Conservation (phyloP, 106 monocot species). For the Platanthera zijinensis region DNA sequence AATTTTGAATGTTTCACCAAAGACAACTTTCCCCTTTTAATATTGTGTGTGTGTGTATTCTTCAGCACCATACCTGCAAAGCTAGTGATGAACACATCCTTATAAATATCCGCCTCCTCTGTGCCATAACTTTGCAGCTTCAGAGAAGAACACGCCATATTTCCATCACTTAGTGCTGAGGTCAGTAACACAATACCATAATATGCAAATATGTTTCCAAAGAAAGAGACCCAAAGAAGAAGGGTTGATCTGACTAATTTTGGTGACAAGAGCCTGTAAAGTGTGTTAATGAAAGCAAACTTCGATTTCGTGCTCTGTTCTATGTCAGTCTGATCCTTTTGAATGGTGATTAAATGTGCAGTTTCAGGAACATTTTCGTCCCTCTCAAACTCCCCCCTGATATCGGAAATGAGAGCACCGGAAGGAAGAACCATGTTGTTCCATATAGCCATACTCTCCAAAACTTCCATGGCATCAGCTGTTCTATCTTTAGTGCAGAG, state of each 20-base stretch:
- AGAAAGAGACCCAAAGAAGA: constrained; percentile 66
- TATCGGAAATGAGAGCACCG: constrained; percentile 42
- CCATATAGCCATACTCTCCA: constrained; percentile 50
- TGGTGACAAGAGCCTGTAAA: constrained; percentile 37
- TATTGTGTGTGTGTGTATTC: too few relatives aligned
- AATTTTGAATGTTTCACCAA: too few relatives aligned
- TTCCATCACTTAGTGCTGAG: constrained; percentile 32
- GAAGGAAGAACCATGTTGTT: constrained; percentile 45
- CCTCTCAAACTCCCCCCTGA: constrained; percentile 11
- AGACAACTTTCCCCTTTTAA: too few relatives aligned
- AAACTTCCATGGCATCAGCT: constrained; percentile 38
- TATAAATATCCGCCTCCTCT: constrained; percentile 31
- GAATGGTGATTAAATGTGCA: constrained; percentile 22
- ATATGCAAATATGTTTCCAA: constrained; percentile 76
- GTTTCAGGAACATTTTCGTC: constrained; percentile 29
- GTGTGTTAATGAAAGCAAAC: constrained; percentile 17
- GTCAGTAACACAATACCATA: constrained; percentile 75
- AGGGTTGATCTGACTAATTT: constrained; percentile 52
- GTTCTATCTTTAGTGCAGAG: constrained; percentile 61
- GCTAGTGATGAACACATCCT: constrained; percentile 70
- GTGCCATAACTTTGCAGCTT: not conserved
- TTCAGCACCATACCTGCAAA: constrained; percentile 42
- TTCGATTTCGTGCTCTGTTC: constrained; percentile 10
- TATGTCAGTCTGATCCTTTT: not conserved
- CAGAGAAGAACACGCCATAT: constrained; percentile 16